Percentiles rank a stretch among this genome's conserved stretches.
Conservation (phyloP, 2,329 filamentous ascomycete species). For the Exophiala xenobiotica region DNA sequence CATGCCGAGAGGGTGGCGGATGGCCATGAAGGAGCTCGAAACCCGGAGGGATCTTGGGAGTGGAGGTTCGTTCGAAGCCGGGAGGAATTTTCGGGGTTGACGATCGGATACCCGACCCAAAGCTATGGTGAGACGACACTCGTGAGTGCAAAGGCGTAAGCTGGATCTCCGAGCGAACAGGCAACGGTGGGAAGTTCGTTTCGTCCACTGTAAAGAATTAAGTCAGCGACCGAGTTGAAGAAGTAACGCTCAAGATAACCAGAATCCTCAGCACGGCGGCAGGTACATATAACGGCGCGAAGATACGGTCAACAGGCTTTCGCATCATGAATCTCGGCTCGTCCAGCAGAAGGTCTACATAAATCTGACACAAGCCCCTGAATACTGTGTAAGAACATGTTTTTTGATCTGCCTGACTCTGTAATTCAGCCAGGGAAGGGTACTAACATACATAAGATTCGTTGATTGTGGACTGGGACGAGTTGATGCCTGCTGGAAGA, state of each 20-base stretch:
- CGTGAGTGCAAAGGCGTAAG: constrained; percentile 38
- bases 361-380: constrained; percentile 21
- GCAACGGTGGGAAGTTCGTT: constrained; percentile 49
- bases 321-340: constrained; percentile 21
- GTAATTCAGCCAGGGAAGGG: constrained; percentile 34
- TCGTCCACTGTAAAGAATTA: constrained; percentile 43
- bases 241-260: constrained; percentile 18
- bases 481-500: constrained; percentile 34
- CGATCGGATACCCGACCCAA: constrained; percentile 28
- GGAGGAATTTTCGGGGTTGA: constrained; percentile 30
- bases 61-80: constrained; percentile 32
- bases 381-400: constrained; percentile 27
- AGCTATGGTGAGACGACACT: constrained; percentile 36
- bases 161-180: constrained; percentile 34
- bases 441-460: constrained; percentile 51
- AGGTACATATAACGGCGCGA: constrained; percentile 18
- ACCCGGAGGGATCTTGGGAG: constrained; percentile 30
- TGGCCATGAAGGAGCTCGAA: constrained; percentile 47
- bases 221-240: constrained; percentile 25
- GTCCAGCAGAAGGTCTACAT: constrained; percentile 23
- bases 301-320: constrained; percentile 23
- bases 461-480: constrained; percentile 35
- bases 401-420: constrained; percentile 29
- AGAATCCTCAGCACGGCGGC: constrained; percentile 22
- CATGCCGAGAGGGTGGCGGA: constrained; percentile 38